A percentile compares a stretch with the other conserved stretches of the same genome.
Evolutionary conservation across 805 yeast genomes (phyloP).

Genomic region (Wickerhamomyces hampshirensis): DNA sequence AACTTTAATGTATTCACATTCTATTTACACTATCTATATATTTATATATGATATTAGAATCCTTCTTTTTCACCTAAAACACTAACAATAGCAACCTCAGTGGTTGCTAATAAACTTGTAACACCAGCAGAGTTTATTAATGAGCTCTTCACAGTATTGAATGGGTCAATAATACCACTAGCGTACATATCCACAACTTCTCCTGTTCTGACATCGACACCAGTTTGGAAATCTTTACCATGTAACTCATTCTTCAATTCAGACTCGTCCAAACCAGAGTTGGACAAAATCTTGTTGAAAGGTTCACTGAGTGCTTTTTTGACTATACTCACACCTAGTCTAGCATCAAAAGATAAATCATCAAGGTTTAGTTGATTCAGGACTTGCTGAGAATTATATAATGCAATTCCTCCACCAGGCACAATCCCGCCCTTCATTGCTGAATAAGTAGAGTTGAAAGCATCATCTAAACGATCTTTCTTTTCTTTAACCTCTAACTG

Average conservation of each 20-base stretch:
- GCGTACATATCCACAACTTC: constrained; percentile 94
- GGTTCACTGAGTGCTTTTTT: constrained; percentile 91
- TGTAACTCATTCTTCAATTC: constrained; percentile 52
- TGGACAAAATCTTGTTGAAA: constrained; percentile 90
- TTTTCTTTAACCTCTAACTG: constrained; percentile 99
- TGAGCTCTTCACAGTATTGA: constrained; percentile 95
- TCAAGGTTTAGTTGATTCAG: constrained; percentile 52
- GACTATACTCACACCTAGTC: constrained; percentile 91
- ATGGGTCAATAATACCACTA: constrained; percentile 97
- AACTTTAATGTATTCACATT: not conserved
- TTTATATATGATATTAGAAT: constrained; percentile 9
- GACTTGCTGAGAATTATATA: constrained; percentile 81
- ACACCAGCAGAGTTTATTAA: constrained; percentile 96
- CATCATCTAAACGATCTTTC: constrained; percentile 99
- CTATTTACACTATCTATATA: not conserved
- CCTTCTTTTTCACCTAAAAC: constrained; percentile 44
- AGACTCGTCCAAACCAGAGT: constrained; percentile 91
- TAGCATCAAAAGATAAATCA: constrained; percentile 81
- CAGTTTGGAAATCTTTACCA: constrained; percentile 63
- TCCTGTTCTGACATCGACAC: constrained; percentile 90
- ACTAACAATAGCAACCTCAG: constrained; percentile 97
- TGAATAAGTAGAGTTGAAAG: constrained; percentile 97
- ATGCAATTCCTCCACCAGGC: constrained; percentile 99
- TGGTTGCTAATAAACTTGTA: constrained; percentile 93
- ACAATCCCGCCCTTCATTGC: constrained; percentile 98